Evolutionary conservation across 495 filamentous ascomycete species (phyloP).

Genomic region (Xylaria intraflava): DNA sequence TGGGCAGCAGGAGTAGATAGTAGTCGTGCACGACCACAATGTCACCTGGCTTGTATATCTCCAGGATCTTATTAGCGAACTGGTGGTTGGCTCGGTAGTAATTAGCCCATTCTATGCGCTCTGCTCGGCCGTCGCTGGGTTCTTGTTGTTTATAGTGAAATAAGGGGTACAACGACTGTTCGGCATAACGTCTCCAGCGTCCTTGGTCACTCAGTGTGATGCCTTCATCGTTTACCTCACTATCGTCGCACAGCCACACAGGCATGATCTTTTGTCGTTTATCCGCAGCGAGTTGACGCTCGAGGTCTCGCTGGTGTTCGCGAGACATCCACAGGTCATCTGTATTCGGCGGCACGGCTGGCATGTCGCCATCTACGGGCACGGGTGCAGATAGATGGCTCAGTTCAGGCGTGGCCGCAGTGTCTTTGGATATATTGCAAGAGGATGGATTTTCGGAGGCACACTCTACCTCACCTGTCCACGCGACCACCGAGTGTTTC

Average conservation of each 20-base stretch:
- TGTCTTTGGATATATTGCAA: conserved; percentile 28
- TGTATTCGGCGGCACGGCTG: conserved; percentile 47
- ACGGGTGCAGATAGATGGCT: conserved; percentile 65
- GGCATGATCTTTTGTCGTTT: conserved; percentile 61
- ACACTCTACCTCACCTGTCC: conserved; percentile 81
- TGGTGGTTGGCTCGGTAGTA: conserved; percentile 81
- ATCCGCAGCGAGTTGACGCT: conserved; percentile 59
- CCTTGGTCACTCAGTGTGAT: conserved; percentile 68
- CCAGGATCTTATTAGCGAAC: conserved; percentile 78
- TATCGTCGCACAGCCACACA: conserved; percentile 75
- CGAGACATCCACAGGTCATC: conserved; percentile 60
- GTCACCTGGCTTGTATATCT: conserved; percentile 82
- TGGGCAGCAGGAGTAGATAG: conserved; percentile 78
- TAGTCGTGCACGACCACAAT: conserved; percentile 90
- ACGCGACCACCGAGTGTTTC: conserved; percentile 83
- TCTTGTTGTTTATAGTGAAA: conserved; percentile 93
- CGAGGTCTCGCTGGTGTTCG: conserved; percentile 61
- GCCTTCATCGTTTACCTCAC: conserved; percentile 55
- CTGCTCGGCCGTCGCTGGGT: conserved; percentile 72
- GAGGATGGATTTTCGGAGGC: conserved; percentile 36
- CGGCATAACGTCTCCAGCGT: conserved; percentile 80
- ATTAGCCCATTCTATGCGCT: conserved; percentile 79
- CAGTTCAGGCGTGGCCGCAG: conserved; percentile 33
- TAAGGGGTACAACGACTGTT: conserved; percentile 80
- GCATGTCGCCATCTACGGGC: conserved; percentile 54